Conservation (phyloP, 2,329 filamentous ascomycete genomes). For the Calonectria pseudoreteaudii region DNA sequence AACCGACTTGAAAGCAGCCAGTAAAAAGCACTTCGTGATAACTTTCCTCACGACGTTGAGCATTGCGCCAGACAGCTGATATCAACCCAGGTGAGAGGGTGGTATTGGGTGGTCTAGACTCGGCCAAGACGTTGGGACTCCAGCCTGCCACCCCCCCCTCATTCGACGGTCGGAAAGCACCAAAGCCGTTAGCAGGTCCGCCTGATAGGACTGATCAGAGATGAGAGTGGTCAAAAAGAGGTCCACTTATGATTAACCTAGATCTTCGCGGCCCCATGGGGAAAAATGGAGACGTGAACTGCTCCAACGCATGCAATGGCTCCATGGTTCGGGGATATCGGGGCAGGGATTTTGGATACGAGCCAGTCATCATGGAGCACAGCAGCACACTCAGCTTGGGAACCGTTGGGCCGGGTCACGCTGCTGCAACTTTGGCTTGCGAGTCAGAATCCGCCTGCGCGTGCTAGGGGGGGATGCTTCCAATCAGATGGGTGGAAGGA, state of each 20-base stretch:
- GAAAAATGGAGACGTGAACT: neutral
- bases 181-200: neutral
- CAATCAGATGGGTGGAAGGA: too few relatives aligned
- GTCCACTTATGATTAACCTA: neutral
- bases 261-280: constrained; percentile 15
- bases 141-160: neutral
- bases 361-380: too few relatives aligned
- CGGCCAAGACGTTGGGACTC: neutral
- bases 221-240: constrained; percentile 8
- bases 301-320: neutral
- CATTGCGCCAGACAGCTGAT: neutral
- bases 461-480: too few relatives aligned
- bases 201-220: neutral
- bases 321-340: neutral
- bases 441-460: constrained; percentile 10
- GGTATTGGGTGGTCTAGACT: neutral
- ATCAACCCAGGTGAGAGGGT: neutral
- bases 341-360: neutral
- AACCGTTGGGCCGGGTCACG: neutral
- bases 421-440: neutral
- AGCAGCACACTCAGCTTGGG: too few relatives aligned
- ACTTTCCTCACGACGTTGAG: constrained; percentile 8
- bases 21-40: constrained; percentile 5
- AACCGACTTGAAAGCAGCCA: neutral
- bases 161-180: neutral